Conservation (phyloP, 2,329 filamentous ascomycete genomes). For the Alternaria longipes region DNA sequence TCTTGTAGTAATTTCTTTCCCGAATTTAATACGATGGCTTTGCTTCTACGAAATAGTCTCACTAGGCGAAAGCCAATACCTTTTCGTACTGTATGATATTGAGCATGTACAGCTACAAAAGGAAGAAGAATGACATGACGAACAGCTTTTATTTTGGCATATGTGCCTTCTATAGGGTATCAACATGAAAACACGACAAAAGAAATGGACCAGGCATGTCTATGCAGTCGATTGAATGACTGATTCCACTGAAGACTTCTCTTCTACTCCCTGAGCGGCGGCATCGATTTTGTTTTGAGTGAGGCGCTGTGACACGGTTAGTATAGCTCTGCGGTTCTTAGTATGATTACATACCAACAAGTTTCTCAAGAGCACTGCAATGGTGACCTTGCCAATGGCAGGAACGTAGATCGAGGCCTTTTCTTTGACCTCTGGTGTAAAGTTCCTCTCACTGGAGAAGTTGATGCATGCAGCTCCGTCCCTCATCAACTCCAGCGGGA, state of each 20-base stretch:
- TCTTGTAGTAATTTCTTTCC: not conserved
- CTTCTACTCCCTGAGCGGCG: constrained; percentile 33
- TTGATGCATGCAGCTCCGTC: constrained; percentile 99
- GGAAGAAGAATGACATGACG: not conserved
- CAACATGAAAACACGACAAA: constrained; percentile 16
- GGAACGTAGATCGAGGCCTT: constrained; percentile 97
- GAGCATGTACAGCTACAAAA: not conserved
- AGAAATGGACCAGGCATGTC: not conserved
- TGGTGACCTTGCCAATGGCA: constrained; percentile 97
- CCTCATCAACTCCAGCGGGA: constrained; percentile 81
- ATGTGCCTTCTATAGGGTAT: constrained; percentile 41
- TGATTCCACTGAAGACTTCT: constrained; percentile 32
- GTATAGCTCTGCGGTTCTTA: constrained; percentile 1
- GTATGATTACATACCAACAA: constrained; percentile 71
- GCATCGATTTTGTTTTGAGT: constrained; percentile 54
- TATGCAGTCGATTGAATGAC: constrained; percentile 20
- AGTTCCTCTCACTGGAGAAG: constrained; percentile 96
- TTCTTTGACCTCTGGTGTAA: constrained; percentile 88
- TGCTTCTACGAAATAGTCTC: not conserved
- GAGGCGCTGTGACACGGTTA: constrained; percentile 50
- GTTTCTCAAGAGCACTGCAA: constrained; percentile 88
- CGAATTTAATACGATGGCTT: constrained; percentile 1
- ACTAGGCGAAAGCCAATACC: not conserved
- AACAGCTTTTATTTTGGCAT: constrained; percentile 22
- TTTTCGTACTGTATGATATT: not conserved